Evolutionary conservation across 1,284 basidiomycete species (phyloP).

Genomic region (Malassezia sympodialis): DNA sequence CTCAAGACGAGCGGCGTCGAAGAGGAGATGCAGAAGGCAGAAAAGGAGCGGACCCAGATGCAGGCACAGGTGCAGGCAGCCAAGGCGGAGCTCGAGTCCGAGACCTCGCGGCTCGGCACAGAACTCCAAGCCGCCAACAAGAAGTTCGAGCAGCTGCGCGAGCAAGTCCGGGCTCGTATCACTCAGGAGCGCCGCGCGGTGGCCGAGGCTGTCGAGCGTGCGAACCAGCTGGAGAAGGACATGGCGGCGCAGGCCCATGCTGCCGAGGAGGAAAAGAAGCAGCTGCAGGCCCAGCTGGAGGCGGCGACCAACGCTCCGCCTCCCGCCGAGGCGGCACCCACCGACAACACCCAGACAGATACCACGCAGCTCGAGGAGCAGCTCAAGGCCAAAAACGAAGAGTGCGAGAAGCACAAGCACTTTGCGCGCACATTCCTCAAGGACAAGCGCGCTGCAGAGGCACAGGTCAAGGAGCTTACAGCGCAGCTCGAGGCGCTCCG

Average conservation of each 20-base stretch:
- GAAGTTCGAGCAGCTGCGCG: conserved; percentile 35
- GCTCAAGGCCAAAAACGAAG: conserved; percentile 15
- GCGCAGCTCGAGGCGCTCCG: conserved; percentile 28
- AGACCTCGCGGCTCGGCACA: conserved; percentile 1
- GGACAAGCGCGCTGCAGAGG: conserved; percentile 24
- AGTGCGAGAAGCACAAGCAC: conserved; percentile 19
- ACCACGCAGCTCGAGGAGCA: conserved; percentile 6
- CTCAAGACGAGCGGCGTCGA: conserved; percentile 77
- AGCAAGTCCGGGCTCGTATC: conserved; percentile 35
- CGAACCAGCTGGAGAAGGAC: conserved; percentile 46
- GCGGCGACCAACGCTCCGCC: conserved; percentile 27
- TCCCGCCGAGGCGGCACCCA: conserved; percentile 24
- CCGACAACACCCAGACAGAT: background rate
- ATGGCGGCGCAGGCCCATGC: conserved; percentile 32
- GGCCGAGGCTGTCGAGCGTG: conserved; percentile 49
- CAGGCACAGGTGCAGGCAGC: conserved; percentile 25
- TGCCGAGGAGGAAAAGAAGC: conserved; percentile 20
- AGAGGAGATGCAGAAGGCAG: conserved; percentile 50
- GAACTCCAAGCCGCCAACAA: conserved; percentile 26
- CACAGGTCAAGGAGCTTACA: conserved; percentile 26
- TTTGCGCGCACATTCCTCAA: conserved; percentile 17
- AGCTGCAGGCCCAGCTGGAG: conserved; percentile 28
- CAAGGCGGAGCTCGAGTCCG: conserved; percentile 18
- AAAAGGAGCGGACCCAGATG: conserved; percentile 33
- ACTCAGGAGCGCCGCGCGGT: conserved; percentile 28